Percentiles rank a stretch among this genome's conserved stretches.
These are phyloP conservation scores for Ochromonadaceae sp. DNA, from an alignment of 352 stramenopile genomes.

Conservation along the genomic window DNA sequence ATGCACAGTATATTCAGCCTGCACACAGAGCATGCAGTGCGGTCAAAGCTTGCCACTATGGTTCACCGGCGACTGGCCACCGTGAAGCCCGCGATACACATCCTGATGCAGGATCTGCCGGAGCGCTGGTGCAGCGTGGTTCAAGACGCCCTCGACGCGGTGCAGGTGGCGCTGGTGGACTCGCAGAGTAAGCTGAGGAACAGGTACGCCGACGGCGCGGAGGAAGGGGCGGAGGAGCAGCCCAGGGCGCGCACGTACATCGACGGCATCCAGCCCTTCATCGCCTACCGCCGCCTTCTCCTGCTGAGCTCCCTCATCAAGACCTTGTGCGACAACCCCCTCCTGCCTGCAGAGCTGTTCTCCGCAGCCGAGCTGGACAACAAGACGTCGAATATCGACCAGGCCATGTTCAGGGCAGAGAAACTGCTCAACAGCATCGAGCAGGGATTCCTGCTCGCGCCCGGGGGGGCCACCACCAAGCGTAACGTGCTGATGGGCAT, in stretches of 20 bases:
- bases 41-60: conserved; percentile 13
- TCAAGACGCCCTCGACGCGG: conserved; percentile 2
- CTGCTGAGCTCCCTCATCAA: not conserved
- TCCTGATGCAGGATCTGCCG: conserved; percentile 16
- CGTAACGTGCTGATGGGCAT: too few species aligned
- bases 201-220: too few species aligned
- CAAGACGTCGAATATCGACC: not conserved
- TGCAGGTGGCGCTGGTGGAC: not conserved
- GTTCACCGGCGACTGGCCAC: conserved; percentile 12
- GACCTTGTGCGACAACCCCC: not conserved
- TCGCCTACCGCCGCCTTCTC: conserved; percentile 23
- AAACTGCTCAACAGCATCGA: not conserved
- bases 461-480: too few species aligned
- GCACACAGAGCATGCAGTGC: not conserved
- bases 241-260: not conserved
- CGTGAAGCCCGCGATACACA: conserved; percentile 12
- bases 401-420: not conserved
- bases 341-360: conserved; percentile 21
- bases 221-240: too few species aligned
- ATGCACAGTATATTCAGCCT: too few species aligned
- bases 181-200: not conserved
- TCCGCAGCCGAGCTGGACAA: not conserved
- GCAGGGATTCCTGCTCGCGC: not conserved
- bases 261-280: conserved; percentile 24
- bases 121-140: conserved; percentile 13